These are phyloP conservation scores for Hemileia vastatrix DNA, from an alignment of 1,284 basidiomycete genomes.

Conservation along the genomic window DNA sequence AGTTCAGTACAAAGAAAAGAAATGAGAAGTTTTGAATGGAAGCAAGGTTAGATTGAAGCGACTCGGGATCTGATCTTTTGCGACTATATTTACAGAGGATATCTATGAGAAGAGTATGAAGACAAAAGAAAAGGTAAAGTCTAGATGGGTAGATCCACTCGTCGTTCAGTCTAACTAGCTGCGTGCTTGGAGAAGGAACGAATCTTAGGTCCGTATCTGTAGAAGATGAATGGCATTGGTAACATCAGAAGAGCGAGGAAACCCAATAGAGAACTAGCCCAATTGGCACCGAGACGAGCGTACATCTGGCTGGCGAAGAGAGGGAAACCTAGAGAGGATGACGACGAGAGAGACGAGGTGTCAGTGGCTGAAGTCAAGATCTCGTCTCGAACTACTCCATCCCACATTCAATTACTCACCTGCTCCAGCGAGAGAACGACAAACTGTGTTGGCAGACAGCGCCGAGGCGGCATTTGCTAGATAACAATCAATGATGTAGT, in stretches of 20 bases:
- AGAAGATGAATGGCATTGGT: conserved; percentile 57
- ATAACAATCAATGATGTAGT: conserved; percentile 41
- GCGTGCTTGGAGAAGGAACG: conserved; percentile 46
- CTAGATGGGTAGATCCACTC: too few species aligned
- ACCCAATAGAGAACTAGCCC: conserved; percentile 64
- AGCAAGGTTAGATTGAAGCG: too few species aligned
- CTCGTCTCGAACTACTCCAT: too few species aligned
- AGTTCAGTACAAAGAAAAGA: too few species aligned
- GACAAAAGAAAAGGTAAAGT: too few species aligned
- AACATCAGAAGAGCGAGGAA: conserved; percentile 59
- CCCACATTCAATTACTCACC: conserved; percentile 23
- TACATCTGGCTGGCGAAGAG: conserved; percentile 45
- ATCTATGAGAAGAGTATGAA: too few species aligned
- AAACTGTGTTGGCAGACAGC: conserved; percentile 59
- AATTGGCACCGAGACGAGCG: conserved; percentile 55
- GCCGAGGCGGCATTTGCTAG: conserved; percentile 56
- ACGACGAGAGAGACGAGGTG: too few species aligned
- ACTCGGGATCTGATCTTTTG: too few species aligned
- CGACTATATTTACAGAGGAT: too few species aligned
- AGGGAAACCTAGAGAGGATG: conserved; percentile 30
- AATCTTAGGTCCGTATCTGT: conserved; percentile 47
- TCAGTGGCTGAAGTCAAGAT: too few species aligned
- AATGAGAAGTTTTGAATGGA: too few species aligned
- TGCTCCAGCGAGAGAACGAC: conserved; percentile 57
- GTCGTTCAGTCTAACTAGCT: not conserved